Evolutionary conservation across 2,329 filamentous ascomycete species (phyloP).

Genomic region (Sarocladiaceae sp.): DNA sequence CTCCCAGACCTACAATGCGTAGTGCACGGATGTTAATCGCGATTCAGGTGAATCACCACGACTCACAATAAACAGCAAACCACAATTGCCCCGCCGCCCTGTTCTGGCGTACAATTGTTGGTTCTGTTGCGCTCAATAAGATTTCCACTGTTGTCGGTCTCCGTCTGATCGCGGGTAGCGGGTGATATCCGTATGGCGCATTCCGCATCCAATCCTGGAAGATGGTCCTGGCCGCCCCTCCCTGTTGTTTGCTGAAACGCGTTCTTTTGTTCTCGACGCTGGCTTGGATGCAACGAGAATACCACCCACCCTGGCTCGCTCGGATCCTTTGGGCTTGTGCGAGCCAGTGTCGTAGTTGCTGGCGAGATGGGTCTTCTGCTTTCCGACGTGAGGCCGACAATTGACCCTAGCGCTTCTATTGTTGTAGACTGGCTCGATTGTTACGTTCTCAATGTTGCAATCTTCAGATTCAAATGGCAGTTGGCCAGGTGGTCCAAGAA

Average conservation of each 20-base stretch:
- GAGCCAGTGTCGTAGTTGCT: too few relatives aligned
- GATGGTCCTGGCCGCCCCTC: background rate
- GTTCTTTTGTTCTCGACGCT: conserved; percentile 7
- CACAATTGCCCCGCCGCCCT: background rate
- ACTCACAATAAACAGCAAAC: background rate
- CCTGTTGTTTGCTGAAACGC: conserved; percentile 7
- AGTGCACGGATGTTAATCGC: conserved; percentile 7
- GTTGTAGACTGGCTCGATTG: too few relatives aligned
- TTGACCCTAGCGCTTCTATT: too few relatives aligned
- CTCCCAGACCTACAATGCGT: background rate
- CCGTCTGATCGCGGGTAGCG: conserved; percentile 5
- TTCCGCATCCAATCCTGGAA: conserved; percentile 1
- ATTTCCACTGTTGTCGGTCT: background rate
- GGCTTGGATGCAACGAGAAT: background rate
- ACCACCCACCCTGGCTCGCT: background rate
- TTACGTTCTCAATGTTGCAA: too few relatives aligned
- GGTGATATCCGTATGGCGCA: conserved; percentile 6
- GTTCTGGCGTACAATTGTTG: background rate
- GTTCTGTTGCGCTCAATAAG: background rate
- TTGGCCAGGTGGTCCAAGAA: background rate
- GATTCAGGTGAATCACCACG: conserved; percentile 7
- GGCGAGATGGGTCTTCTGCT: too few relatives aligned
- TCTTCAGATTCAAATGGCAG: too few relatives aligned
- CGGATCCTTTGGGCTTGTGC: background rate
- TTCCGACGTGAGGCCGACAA: background rate